These are phyloP conservation scores for Salix koriyanagi DNA, from an alignment of 345 rosid species.

Conservation along the genomic window DNA sequence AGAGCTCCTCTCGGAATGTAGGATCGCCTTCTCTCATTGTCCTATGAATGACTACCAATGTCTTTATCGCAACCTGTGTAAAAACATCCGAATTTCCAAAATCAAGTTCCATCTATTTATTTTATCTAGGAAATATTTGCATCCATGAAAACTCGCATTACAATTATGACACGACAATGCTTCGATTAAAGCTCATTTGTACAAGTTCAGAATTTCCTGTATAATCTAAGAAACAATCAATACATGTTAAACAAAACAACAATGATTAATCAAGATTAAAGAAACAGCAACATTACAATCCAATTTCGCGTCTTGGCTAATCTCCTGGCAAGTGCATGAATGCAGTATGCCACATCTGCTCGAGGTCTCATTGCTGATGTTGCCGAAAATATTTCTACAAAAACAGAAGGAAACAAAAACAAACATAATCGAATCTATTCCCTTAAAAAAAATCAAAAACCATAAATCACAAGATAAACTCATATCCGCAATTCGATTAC, in stretches of 20 bases:
- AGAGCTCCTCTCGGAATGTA: constrained; percentile 80
- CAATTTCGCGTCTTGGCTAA: constrained; percentile 76
- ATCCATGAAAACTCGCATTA: background rate
- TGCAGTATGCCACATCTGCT: constrained; percentile 95
- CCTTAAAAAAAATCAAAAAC: background rate
- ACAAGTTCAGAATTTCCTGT: background rate
- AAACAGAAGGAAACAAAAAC: background rate
- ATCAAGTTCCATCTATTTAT: background rate
- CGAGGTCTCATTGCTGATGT: constrained; percentile 82
- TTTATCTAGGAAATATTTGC: background rate
- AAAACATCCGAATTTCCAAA: background rate
- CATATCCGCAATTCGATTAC: background rate
- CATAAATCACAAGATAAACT: background rate
- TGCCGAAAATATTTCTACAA: constrained; percentile 73
- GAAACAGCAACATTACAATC: constrained; percentile 49
- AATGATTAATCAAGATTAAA: background rate
- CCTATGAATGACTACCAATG: constrained; percentile 89
- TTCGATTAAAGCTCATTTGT: background rate
- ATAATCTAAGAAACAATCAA: background rate
- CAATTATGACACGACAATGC: background rate
- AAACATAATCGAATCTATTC: background rate
- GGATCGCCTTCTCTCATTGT: constrained; percentile 97
- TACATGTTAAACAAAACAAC: background rate
- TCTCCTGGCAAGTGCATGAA: constrained; percentile 79
- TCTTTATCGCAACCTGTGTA: constrained; percentile 81